Evolutionary conservation across 177 flowering plant species (phyloP).

Genomic region (Vitis hybrid): DNA sequence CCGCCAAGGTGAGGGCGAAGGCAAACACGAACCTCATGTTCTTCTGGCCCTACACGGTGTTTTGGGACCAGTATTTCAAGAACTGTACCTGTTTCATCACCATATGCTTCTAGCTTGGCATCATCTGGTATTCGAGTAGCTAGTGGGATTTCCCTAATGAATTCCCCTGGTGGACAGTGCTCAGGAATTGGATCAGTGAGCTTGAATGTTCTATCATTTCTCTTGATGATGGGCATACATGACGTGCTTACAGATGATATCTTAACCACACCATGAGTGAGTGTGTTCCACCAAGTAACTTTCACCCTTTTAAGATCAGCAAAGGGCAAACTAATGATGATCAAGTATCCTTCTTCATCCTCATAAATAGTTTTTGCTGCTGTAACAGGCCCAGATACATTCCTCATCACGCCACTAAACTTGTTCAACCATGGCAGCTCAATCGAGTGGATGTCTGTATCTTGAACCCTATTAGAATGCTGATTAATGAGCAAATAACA

Average conservation of each 20-base stretch:
- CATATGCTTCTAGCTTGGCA: constrained; percentile 30
- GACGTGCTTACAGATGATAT: constrained; percentile 25
- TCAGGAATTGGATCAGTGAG: constrained; percentile 27
- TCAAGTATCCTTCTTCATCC: constrained; percentile 29
- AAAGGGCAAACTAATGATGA: constrained; percentile 28
- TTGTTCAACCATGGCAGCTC: constrained; percentile 27
- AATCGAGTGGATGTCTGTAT: constrained; percentile 11
- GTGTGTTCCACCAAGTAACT: constrained; percentile 30
- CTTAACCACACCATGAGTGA: constrained; percentile 26
- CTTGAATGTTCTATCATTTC: constrained; percentile 27
- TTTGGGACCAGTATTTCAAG: constrained; percentile 32
- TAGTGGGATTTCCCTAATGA: constrained; percentile 23
- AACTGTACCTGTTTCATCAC: constrained; percentile 22
- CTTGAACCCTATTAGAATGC: constrained; percentile 13
- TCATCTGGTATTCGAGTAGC: constrained; percentile 31
- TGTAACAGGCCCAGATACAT: constrained; percentile 30
- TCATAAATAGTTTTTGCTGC: constrained; percentile 34
- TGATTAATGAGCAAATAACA: constrained; percentile 14
- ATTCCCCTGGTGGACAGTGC: constrained; percentile 35
- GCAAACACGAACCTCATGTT: constrained; percentile 34
- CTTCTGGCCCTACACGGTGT: constrained; percentile 27
- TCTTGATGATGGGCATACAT: constrained; percentile 22
- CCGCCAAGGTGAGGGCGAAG: constrained; percentile 20
- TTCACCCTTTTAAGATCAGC: constrained; percentile 28
- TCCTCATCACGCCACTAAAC: constrained; percentile 30